phyloP scores from a whole-genome alignment of 176 grass and related monocot genomes.

The Melocanna baccifera region DNA sequence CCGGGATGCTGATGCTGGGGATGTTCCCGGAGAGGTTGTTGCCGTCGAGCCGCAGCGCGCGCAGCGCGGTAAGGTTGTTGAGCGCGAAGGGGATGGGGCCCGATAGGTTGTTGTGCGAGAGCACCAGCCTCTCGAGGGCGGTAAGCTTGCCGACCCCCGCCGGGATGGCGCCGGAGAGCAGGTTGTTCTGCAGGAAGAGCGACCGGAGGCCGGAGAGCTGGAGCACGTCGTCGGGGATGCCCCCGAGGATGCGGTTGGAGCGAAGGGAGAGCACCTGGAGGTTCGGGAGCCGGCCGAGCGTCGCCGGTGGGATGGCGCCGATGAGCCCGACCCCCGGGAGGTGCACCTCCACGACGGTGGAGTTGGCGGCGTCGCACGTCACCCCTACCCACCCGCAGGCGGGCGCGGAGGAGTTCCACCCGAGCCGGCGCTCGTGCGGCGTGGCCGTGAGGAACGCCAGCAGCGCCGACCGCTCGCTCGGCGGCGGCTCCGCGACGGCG shows the following conservation, averaged over 20 bases:
- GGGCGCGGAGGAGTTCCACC: constrained; percentile 56
- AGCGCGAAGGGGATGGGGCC: constrained; percentile 70
- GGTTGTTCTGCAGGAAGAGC: constrained; percentile 64
- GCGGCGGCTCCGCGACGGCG: constrained; percentile 40
- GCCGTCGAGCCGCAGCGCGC: constrained; percentile 41
- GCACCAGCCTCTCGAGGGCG: constrained; percentile 52
- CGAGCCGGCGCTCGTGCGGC: constrained; percentile 70
- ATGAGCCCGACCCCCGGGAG: constrained; percentile 70
- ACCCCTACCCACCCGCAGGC: constrained; percentile 80
- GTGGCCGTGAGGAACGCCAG: constrained; percentile 61
- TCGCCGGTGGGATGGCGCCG: constrained; percentile 55
- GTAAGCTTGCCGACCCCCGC: constrained; percentile 6
- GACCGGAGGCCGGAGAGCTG: constrained; percentile 38
- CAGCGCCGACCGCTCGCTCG: constrained; percentile 60
- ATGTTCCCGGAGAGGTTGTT: constrained; percentile 67
- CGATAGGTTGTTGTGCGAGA: constrained; percentile 67
- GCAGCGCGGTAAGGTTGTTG: constrained; percentile 68
- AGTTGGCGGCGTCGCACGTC: constrained; percentile 46
- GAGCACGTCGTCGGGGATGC: constrained; percentile 59
- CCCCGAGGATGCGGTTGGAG: constrained; percentile 62
- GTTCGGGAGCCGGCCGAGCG: constrained; percentile 42
- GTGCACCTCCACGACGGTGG: constrained; percentile 48
- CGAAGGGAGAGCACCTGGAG: constrained; percentile 74
- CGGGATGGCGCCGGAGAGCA: constrained; percentile 52
- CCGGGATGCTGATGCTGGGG: constrained; percentile 76